Percentiles rank a stretch among this genome's conserved stretches.
Evolutionary conservation across 23 red algal genomes (phyloP).

Genomic region (Agarophyton chilense): DNA sequence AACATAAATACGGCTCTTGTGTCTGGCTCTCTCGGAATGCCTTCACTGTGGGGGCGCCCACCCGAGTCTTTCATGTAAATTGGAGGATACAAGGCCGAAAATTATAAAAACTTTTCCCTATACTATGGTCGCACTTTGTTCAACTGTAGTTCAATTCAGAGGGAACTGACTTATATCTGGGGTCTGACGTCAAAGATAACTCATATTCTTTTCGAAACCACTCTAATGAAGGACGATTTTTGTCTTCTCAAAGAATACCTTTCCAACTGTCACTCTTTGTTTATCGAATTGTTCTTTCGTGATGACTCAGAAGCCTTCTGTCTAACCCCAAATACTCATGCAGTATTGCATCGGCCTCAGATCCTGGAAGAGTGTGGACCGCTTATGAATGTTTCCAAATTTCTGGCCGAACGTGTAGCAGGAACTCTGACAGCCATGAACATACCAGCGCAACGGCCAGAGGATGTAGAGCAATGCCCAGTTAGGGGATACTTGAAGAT

Average conservation of each 20-base stretch:
- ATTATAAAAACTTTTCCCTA: constrained; percentile 22
- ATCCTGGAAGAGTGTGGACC: too few relatives aligned
- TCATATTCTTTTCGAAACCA: not conserved
- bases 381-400: too few relatives aligned
- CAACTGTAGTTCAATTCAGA: not conserved
- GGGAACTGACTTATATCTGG: not conserved
- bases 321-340: too few relatives aligned
- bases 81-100: not conserved
- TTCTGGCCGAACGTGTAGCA: too few relatives aligned
- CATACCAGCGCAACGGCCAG: too few relatives aligned
- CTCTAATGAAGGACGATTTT: not conserved
- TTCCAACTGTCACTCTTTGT: not conserved
- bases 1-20: too few relatives aligned
- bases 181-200: not conserved
- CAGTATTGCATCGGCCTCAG: too few relatives aligned
- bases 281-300: not conserved
- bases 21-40: not conserved
- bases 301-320: too few relatives aligned
- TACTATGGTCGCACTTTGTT: not conserved
- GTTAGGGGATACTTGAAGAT: too few relatives aligned
- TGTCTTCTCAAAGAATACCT: not conserved
- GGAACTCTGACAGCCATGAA: too few relatives aligned
- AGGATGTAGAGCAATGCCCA: too few relatives aligned
- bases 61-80: not conserved
- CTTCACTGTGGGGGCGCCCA: not conserved